These are phyloP conservation scores for Clathrus columnatus DNA, from an alignment of 768 basidiomycete species.

Conservation along the genomic window DNA sequence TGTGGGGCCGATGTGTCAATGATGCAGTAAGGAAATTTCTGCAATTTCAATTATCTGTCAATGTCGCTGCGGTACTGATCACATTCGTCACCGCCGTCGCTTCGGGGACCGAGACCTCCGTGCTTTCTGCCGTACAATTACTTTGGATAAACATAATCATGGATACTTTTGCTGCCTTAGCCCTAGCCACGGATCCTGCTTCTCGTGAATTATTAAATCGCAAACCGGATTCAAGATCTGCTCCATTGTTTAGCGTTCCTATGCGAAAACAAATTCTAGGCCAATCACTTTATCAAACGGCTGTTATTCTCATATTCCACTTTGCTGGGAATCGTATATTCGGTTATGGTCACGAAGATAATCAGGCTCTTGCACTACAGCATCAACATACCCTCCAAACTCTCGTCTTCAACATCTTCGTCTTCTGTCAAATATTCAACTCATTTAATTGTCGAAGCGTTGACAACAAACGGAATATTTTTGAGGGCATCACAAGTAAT, in stretches of 20 bases:
- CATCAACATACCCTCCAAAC: constrained; percentile 57
- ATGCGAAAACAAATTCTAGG: constrained; percentile 97
- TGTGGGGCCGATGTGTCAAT: constrained; percentile 99
- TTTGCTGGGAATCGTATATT: constrained; percentile 74
- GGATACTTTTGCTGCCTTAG: constrained; percentile 97
- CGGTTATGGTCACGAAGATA: constrained; percentile 32
- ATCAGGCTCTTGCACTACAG: constrained; percentile 24
- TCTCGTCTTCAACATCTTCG: constrained; percentile 95
- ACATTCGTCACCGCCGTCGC: constrained; percentile 88
- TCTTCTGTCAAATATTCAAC: constrained; percentile 96
- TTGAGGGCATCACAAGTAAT: constrained; percentile 73
- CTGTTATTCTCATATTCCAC: constrained; percentile 80
- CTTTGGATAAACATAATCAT: constrained; percentile 99
- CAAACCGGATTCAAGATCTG: constrained; percentile 82
- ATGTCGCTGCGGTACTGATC: constrained; percentile 91
- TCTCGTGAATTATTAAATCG: constrained; percentile 71
- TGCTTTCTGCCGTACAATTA: constrained; percentile 91
- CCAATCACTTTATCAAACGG: constrained; percentile 83
- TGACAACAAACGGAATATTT: constrained; percentile 81
- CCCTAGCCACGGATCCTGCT: constrained; percentile 94
- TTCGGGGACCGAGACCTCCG: constrained; percentile 65
- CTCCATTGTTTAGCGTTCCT: constrained; percentile 82
- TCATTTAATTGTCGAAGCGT: constrained; percentile 86
- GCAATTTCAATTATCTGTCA: constrained; percentile 91
- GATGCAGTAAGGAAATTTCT: constrained; percentile 96